phyloP scores from a whole-genome alignment of 1,139 yeast genomes.

The Saccharomyces uvarum region DNA sequence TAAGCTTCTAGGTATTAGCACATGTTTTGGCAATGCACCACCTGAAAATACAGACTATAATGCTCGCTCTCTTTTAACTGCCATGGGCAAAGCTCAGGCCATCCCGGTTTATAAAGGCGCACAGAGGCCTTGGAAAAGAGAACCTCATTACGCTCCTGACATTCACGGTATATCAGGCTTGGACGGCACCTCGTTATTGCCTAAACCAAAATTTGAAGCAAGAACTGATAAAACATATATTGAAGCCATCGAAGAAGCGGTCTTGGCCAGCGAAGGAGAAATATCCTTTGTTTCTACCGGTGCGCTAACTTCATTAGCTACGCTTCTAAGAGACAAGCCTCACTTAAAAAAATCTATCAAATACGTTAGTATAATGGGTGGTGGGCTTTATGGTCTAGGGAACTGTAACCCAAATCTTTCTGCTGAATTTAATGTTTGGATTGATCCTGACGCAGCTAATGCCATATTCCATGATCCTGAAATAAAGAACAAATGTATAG shows the following conservation, averaged over 20 bases:
- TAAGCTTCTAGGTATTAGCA: conserved; percentile 63
- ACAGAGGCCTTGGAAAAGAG: conserved; percentile 45
- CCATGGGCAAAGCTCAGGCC: conserved; percentile 39
- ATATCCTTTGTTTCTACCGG: conserved; percentile 63
- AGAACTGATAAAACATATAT: conserved; percentile 34
- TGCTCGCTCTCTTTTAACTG: conserved; percentile 59
- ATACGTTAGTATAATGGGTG: conserved; percentile 68
- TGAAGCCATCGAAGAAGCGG: conserved; percentile 51
- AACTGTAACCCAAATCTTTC: conserved; percentile 42
- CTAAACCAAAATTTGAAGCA: conserved; percentile 37
- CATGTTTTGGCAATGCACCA: conserved; percentile 77
- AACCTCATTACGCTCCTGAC: conserved; percentile 44
- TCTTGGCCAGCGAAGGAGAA: conserved; percentile 38
- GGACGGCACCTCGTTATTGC: conserved; percentile 61
- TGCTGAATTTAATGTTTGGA: conserved; percentile 74
- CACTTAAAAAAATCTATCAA: conserved; percentile 41
- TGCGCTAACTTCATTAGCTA: conserved; percentile 61
- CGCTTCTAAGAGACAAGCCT: conserved; percentile 46
- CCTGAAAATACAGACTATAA: conserved; percentile 61
- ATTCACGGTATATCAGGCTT: conserved; percentile 72
- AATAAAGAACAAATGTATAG: conserved; percentile 43
- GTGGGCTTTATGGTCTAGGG: conserved; percentile 44
- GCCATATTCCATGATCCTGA: conserved; percentile 42
- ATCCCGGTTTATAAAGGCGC: conserved; percentile 66
- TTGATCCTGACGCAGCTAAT: conserved; percentile 72